Evolutionary conservation across 352 stramenopile species (phyloP).

Genomic region (Globisporangium radiosum): DNA sequence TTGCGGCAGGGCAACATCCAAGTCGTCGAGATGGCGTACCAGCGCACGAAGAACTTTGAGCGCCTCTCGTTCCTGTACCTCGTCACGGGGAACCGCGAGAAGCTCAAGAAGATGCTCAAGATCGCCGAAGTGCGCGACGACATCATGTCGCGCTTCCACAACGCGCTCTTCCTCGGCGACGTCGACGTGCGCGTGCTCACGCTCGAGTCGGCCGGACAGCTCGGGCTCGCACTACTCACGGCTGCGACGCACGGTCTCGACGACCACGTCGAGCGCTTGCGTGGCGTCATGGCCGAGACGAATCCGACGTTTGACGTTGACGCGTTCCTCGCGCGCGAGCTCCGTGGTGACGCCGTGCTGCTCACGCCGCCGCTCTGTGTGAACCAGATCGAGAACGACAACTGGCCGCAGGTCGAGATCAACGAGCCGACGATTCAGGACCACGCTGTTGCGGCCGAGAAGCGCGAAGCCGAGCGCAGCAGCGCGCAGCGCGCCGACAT

Average conservation of each 20-base stretch:
- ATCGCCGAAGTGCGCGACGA: conserved; percentile 97
- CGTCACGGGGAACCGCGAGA: conserved; percentile 97
- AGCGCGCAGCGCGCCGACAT: conserved; percentile 52
- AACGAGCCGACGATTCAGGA: conserved; percentile 85
- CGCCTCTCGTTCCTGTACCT: conserved; percentile 99
- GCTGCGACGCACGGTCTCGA: conserved; percentile 93
- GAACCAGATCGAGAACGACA: conserved; percentile 88
- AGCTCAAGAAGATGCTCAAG: conserved; percentile 99
- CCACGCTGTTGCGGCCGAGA: conserved; percentile 73
- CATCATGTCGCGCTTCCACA: conserved; percentile 98
- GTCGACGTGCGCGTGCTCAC: conserved; percentile 93
- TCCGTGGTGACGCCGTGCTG: conserved; percentile 65
- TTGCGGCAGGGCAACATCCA: conserved; percentile 98
- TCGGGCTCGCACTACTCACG: conserved; percentile 94
- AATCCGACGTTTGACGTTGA: conserved; percentile 70
- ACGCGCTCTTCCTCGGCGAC: conserved; percentile 97
- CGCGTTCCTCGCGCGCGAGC: conserved; percentile 61
- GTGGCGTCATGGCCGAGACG: conserved; percentile 87
- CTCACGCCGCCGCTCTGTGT: conserved; percentile 94
- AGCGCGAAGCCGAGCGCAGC: conserved; percentile 70
- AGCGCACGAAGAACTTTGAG: conserved; percentile 99
- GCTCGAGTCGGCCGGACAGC: conserved; percentile 94
- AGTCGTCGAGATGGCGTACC: conserved; percentile 99
- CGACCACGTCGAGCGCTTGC: conserved; percentile 93
- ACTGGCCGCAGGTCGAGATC: conserved; percentile 98